Evolutionary conservation across 495 filamentous ascomycete genomes (phyloP).

Genomic region (Penicillium diatomitis): DNA sequence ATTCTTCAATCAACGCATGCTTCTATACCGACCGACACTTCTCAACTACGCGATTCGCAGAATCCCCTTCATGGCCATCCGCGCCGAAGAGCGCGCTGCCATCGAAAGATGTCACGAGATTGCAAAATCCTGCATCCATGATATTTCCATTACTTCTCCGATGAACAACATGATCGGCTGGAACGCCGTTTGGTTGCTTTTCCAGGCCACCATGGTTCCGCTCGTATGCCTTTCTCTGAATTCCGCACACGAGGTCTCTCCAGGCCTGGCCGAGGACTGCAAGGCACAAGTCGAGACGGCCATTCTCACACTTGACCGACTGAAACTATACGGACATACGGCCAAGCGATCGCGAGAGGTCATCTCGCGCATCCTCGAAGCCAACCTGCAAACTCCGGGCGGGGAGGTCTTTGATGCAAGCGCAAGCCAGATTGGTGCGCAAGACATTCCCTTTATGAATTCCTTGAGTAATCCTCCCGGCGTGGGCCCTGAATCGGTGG

Average conservation of each 20-base stretch:
- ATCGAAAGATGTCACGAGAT: slow-evolving; percentile 55
- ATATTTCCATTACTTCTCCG: slow-evolving; percentile 49
- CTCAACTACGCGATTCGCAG: slow-evolving; percentile 56
- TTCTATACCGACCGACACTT: slow-evolving; percentile 59
- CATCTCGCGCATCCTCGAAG: slow-evolving; percentile 55
- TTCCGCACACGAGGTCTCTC: slow-evolving; percentile 31
- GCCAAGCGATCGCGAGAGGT: slow-evolving; percentile 55
- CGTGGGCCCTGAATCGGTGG: not conserved
- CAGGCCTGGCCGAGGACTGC: slow-evolving; percentile 32
- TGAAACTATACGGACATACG: slow-evolving; percentile 55
- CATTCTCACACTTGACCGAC: slow-evolving; percentile 52
- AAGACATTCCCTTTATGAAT: not conserved
- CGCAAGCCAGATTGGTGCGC: not conserved
- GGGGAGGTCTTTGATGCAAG: not conserved
- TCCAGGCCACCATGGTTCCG: slow-evolving; percentile 67
- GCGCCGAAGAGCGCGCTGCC: slow-evolving; percentile 52
- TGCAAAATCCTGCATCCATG: slow-evolving; percentile 54
- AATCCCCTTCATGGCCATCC: slow-evolving; percentile 37
- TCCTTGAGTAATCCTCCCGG: not conserved
- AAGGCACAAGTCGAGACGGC: slow-evolving; percentile 50
- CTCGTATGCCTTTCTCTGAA: slow-evolving; percentile 49
- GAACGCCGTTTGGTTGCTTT: slow-evolving; percentile 68
- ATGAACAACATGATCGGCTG: slow-evolving; percentile 66
- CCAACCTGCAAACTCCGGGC: slow-evolving; percentile 12
- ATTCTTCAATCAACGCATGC: slow-evolving; percentile 62